Base-by-base conservation (phyloP, 164 flowering plant species). In the Annona squamosa region DNA sequence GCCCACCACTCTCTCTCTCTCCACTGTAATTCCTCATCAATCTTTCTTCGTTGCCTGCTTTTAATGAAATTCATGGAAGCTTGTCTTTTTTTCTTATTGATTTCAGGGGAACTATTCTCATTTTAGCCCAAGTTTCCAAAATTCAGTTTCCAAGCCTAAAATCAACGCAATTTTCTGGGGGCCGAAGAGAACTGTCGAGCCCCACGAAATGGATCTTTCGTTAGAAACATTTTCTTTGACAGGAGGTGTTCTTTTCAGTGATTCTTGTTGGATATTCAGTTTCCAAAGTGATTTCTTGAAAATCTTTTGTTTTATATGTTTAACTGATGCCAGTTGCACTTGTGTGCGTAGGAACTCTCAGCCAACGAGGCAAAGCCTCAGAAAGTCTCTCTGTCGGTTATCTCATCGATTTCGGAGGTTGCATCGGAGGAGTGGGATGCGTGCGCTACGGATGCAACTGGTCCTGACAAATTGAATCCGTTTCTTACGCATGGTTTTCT, bases 401-500 rank as follows among this genome's bases (percentile, higher is more conserved):
- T 85, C 76, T 86, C 97, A 62, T 94, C 99, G 65, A 86, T 94
- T 67, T 86, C 82, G 61, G 91, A 94, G 77, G 80, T 94, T 78
- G 71, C 91, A 17, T 61, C 91, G 2, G 42, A 72, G 74, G 92
- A 83, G 2, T 94, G 99, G 99, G 97, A 94, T 85, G 91, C 92
- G 17, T 94, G 99, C 76, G 84, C 85, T 63, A 57, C 83, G 45
- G 97, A 88, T 86, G 85, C 91, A 18, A 80, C 91, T 19, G 95
- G 95, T 41, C 77, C 82, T 61, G 89, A 87, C 46, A 87, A 85
- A 45, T 82, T 72, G 45, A 94, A 94, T 81, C 99, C 99, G 44
- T 92, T 94, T 86, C 87, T 91, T 48, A 74, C 82, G 3, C 94
- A 94, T 81, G 93, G 82, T 72, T 94, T 94, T 77, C 95, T 94